Conservation (phyloP, 208 protist genomes). For the Acanthamoeba royreba region DNA sequence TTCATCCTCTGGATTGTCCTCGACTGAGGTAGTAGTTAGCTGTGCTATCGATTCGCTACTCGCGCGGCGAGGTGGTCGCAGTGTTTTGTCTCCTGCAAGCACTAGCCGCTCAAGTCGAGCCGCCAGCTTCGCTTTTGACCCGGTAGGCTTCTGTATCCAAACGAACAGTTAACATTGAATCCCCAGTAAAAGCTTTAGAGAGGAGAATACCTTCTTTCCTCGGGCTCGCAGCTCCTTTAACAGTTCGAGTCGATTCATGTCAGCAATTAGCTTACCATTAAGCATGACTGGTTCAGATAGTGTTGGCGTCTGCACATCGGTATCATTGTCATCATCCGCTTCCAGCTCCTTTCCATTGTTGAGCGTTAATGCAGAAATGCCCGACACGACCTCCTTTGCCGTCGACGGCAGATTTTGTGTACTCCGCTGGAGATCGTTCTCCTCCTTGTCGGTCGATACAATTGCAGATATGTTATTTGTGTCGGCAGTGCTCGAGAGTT, state of each 20-base stretch:
- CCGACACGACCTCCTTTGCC: too few species aligned
- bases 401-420: too few species aligned
- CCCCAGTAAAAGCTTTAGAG: neutral
- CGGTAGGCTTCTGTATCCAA: neutral
- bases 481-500: too few species aligned
- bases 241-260: neutral
- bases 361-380: too few species aligned
- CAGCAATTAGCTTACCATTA: neutral
- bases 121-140: neutral
- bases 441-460: too few species aligned
- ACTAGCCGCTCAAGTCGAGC: neutral
- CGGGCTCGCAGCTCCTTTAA: neutral
- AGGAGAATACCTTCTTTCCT: neutral
- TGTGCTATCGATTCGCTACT: neutral
- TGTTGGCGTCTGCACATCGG: too few species aligned
- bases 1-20: too few species aligned
- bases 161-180: neutral
- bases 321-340: too few species aligned
- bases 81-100: neutral
- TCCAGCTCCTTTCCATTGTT: too few species aligned
- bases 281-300: neutral
- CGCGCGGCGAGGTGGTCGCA: neutral
- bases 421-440: too few species aligned
- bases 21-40: too few species aligned
- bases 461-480: too few species aligned